Evolutionary conservation across 2,329 filamentous ascomycete genomes (phyloP).

Genomic region (Cordyceps fumosorosea): DNA sequence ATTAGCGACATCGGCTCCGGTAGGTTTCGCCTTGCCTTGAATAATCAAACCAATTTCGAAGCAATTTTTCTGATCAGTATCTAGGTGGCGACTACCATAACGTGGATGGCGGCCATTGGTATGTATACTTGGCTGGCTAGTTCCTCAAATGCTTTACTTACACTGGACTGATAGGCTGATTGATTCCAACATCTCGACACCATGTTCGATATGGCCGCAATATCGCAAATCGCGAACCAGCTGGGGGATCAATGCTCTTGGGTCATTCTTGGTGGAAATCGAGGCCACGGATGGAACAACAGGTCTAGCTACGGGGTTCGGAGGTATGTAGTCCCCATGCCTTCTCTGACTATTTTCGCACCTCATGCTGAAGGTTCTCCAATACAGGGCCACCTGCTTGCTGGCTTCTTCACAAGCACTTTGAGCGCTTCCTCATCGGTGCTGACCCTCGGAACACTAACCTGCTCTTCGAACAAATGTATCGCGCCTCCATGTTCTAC

Average conservation of each 20-base stretch:
- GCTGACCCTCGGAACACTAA: slow-evolving; percentile 88
- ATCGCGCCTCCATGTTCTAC: slow-evolving; percentile 92
- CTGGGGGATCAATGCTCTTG: slow-evolving; percentile 93
- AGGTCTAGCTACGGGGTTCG: slow-evolving; percentile 89
- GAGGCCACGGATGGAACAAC: slow-evolving; percentile 87
- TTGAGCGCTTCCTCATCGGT: slow-evolving; percentile 83
- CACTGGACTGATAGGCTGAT: slow-evolving; percentile 60
- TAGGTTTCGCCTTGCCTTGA: background rate
- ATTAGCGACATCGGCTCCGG: slow-evolving; percentile 40
- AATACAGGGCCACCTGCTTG: slow-evolving; percentile 71
- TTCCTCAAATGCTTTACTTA: background rate
- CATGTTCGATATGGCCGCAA: slow-evolving; percentile 82
- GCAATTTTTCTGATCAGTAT: slow-evolving; percentile 23
- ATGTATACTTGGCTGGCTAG: slow-evolving; percentile 19
- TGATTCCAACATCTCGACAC: slow-evolving; percentile 86
- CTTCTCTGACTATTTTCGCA: background rate
- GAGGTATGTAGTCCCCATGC: slow-evolving; percentile 42
- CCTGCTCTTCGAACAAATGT: slow-evolving; percentile 93
- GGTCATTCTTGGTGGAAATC: slow-evolving; percentile 86
- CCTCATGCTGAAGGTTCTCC: background rate
- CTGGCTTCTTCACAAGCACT: slow-evolving; percentile 91
- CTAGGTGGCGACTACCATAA: slow-evolving; percentile 83
- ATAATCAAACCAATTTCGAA: background rate
- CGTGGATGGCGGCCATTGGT: slow-evolving; percentile 69
- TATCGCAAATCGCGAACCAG: slow-evolving; percentile 83